Evolutionary conservation across 805 yeast genomes (phyloP), one percentile per base, ranked within the genome.

Genomic region (Starmerella bacillaris): DNA sequence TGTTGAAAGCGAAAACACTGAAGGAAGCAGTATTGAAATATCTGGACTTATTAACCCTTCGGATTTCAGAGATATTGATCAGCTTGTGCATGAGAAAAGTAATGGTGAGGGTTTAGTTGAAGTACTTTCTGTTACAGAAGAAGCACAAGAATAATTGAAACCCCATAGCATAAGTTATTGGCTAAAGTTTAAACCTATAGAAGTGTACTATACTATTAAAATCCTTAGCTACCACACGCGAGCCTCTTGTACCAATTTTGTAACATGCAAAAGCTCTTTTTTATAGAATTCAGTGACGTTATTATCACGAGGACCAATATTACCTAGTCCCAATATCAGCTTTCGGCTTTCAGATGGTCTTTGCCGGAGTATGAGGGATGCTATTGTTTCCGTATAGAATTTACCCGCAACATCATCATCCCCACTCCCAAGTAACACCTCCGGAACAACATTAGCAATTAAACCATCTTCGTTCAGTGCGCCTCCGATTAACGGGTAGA

Each of bases 31-130:
- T 12, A 70, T 72, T 67, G 71, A 67, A 33, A 64, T 70, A 11
- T 61, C 66, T 9, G 79, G 82, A 3, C 63, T 78, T 21, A 78
- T 84, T 21, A 94, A 84, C 50, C 96, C 96, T 0, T 78, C 80
- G 9, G 70, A 68, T 46, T 84, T 78, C 53, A 67, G 83, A 44
- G 72, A 68, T 9, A 56, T 84, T 18, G 76, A 75, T 2, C 75
- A 71, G 33, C 44, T 75, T 4, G 65, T 78, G 35, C 65, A 61
- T 37, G 63, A 68, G 14, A 67, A 58, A 26, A 57, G 68, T 19
- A 63, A 63, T 37, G 70, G 73, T 3, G 67, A 65, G 42, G 89
- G 82, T 2, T 59, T 70, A 2, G 63, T 83, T 3, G 94, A 84
- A 54, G 89, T 84, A 5, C 57, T 84, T 40, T 94, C 45, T 24